phyloP scores from a whole-genome alignment of 495 filamentous ascomycete genomes.

The Lepraria neglecta region DNA sequence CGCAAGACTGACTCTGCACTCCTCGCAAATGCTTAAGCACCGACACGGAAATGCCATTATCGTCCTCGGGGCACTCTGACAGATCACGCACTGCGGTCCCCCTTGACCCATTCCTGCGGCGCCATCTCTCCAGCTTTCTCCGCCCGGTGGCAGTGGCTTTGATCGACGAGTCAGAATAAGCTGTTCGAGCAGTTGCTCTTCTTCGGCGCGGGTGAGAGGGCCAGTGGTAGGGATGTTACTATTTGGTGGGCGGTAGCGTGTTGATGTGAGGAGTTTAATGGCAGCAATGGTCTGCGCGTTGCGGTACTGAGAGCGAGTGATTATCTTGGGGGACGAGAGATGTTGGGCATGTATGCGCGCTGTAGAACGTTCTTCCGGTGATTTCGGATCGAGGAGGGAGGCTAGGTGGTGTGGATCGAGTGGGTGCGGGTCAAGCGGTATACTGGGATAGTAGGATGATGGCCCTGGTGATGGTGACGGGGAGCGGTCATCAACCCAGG shows the following conservation, averaged over 20 bases:
- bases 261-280: constrained; percentile 56
- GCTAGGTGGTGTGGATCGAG: constrained; percentile 66
- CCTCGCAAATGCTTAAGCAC: constrained; percentile 89
- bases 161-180: constrained; percentile 62
- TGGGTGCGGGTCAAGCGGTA: constrained; percentile 11
- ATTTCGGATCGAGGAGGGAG: constrained; percentile 74
- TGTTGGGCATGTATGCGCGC: constrained; percentile 78
- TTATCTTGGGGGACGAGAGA: constrained; percentile 57
- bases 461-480: constrained; percentile 32
- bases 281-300: constrained; percentile 58
- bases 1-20: constrained; percentile 85
- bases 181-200: constrained; percentile 71
- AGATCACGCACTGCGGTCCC: constrained; percentile 89
- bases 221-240: constrained; percentile 9
- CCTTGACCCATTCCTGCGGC: constrained; percentile 63
- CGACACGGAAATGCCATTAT: constrained; percentile 96
- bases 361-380: constrained; percentile 68
- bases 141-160: constrained; percentile 32
- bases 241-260: constrained; percentile 32
- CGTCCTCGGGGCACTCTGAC: constrained; percentile 77
- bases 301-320: constrained; percentile 75
- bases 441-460: constrained; percentile 22
- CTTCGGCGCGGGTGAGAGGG: constrained; percentile 59
- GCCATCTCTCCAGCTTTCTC: constrained; percentile 55
- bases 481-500: constrained; percentile 15